Evolutionary conservation across 164 flowering plant genomes (phyloP), one percentile per base, ranked within the genome.

Genomic region (Tetrastigma voinierianum): DNA sequence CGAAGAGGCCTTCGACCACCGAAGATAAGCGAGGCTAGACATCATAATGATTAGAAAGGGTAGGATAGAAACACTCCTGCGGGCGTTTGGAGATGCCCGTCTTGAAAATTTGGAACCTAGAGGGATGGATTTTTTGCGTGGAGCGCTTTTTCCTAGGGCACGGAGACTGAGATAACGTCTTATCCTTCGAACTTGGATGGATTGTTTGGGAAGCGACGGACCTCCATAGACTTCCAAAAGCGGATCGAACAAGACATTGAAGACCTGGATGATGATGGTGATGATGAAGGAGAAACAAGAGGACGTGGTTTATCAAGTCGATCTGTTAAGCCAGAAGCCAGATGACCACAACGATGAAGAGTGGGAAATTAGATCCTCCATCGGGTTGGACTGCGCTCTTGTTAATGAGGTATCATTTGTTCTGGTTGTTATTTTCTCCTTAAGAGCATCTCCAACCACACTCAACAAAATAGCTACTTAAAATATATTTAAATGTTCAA

Each of bases 341-440:
- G 79, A 75, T 7, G 87, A 78, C 47, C 59, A 62, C 46, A 77
- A 75, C 61, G 80, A 79, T 1, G 92, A 88, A n/a, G 87, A 82
- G 21, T 82, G 87, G 89, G 87, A 84, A 56, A 79, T 95, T 57
- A 81, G 84, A 64, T 70, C 82, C 12, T 74, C 82, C 4, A 83
- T 95, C 46, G 99, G 99, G 13, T 46, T 72, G 67, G 99, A 95
- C 45, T 70, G 81, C 46, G 83, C 97, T 56, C 88, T 95, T 0
- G 99, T 92, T 70, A 74, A 72, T 10, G 99, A 95, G 97, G 99
- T 95, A 63, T 9, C 19, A 7, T 48, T 10, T 43, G 40, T 32
- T 32, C 6, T 32, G 40, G 40, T 7, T 32, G 40, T 32, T 32
- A 32, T 32, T 32, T 32, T 32, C 40, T 32, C 40, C 6, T 4